Conservation (phyloP, 1,139 yeast genomes). For the Eremothecium sinecaudum region DNA sequence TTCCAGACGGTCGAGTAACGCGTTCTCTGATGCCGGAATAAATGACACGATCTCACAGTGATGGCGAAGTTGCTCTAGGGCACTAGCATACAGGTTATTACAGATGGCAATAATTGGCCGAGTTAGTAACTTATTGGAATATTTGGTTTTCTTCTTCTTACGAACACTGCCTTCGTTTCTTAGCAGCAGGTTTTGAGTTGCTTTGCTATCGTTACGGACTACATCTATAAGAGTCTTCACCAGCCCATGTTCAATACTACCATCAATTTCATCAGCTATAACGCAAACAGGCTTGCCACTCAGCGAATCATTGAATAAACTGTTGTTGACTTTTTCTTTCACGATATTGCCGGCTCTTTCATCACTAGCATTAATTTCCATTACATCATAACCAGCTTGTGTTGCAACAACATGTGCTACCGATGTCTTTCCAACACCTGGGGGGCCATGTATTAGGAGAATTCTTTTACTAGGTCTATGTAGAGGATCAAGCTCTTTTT, state of each 20-base stretch:
- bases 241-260: slow-evolving; percentile 77
- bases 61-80: slow-evolving; percentile 66
- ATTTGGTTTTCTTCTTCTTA: slow-evolving; percentile 25
- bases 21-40: slow-evolving; percentile 46
- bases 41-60: slow-evolving; percentile 64
- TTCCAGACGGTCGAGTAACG: slow-evolving; percentile 40
- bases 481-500: slow-evolving; percentile 38
- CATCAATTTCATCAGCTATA: slow-evolving; percentile 85
- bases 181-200: slow-evolving; percentile 31
- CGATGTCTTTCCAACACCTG: slow-evolving; percentile 93
- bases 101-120: slow-evolving; percentile 92
- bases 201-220: slow-evolving; percentile 48
- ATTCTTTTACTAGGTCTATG: slow-evolving; percentile 67
- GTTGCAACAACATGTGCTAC: slow-evolving; percentile 77
- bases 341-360: slow-evolving; percentile 54
- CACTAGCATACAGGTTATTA: slow-evolving; percentile 68
- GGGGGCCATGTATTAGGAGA: slow-evolving; percentile 77
- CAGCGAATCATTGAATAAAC: slow-evolving; percentile 55
- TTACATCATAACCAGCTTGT: slow-evolving; percentile 70
- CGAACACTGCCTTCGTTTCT: slow-evolving; percentile 19
- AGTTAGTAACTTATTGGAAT: slow-evolving; percentile 38
- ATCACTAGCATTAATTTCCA: slow-evolving; percentile 89
- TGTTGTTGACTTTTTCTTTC: slow-evolving; percentile 55
- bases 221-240: slow-evolving; percentile 58
- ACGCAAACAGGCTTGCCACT: slow-evolving; percentile 62